phyloP scores from a whole-genome alignment of 2,329 filamentous ascomycete species.

The Neofusicoccum sp. region DNA sequence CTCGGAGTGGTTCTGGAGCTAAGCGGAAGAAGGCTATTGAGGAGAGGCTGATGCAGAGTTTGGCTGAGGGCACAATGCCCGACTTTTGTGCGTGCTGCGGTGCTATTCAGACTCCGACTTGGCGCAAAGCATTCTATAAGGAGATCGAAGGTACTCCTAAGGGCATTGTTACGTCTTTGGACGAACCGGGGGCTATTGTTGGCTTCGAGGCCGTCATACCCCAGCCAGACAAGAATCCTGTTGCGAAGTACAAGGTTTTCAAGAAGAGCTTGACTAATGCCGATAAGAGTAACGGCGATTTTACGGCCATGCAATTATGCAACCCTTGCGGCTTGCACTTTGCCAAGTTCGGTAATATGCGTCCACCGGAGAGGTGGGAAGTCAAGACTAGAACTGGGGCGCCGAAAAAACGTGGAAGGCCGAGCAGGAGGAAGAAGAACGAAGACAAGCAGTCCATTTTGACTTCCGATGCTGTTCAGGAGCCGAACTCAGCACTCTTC shows the following conservation, averaged over 20 bases:
- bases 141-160: constrained; percentile 67
- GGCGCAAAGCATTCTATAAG: constrained; percentile 72
- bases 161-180: constrained; percentile 67
- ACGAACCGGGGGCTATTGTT: constrained; percentile 65
- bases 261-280: constrained; percentile 70
- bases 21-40: constrained; percentile 66
- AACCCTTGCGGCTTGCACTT: constrained; percentile 98
- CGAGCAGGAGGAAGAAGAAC: constrained; percentile 29
- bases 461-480: constrained; percentile 5
- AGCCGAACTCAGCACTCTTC: not conserved
- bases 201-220: constrained; percentile 33
- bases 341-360: constrained; percentile 79
- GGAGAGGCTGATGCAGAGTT: constrained; percentile 55
- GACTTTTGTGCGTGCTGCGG: constrained; percentile 91
- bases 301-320: constrained; percentile 75
- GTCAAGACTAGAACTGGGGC: constrained; percentile 35
- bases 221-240: constrained; percentile 51
- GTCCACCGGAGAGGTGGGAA: constrained; percentile 81
- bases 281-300: constrained; percentile 59
- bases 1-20: constrained; percentile 52
- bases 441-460: not conserved
- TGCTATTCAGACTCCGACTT: constrained; percentile 92
- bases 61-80: constrained; percentile 79
- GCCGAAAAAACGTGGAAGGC: constrained; percentile 47
- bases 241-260: constrained; percentile 68